Conservation (phyloP, 2,329 filamentous ascomycete genomes). For the Claviceps sorghi region DNA sequence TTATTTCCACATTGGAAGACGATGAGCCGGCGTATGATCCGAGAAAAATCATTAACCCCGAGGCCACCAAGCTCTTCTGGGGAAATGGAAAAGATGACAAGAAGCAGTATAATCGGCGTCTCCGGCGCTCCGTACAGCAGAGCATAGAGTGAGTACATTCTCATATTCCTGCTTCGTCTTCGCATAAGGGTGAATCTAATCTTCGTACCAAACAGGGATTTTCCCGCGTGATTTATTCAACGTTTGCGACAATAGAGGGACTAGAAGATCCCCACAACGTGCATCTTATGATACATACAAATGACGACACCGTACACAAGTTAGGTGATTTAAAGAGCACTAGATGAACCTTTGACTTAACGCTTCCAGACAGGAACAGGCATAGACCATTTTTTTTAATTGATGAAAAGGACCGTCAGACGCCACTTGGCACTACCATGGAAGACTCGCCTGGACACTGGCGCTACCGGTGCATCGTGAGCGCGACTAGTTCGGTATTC, state of each 20-base stretch:
- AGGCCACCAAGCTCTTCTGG: constrained; percentile 80
- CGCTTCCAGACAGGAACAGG: neutral
- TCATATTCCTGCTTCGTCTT: neutral
- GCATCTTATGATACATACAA: neutral
- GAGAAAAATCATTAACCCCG: constrained; percentile 69
- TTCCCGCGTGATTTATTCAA: constrained; percentile 16
- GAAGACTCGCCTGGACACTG: neutral
- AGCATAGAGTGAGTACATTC: constrained; percentile 42
- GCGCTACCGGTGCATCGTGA: neutral
- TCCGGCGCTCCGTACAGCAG: constrained; percentile 63
- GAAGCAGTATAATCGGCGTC: constrained; percentile 68
- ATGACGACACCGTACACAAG: neutral
- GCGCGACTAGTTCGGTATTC: neutral
- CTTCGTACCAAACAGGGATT: constrained; percentile 14
- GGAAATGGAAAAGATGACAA: constrained; percentile 56
- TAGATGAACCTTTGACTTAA: neutral
- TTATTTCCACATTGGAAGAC: constrained; percentile 73
- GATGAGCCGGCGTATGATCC: constrained; percentile 82
- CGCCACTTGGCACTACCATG: neutral
- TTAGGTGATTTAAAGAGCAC: neutral
- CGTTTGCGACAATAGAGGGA: neutral
- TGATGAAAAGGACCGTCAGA: neutral
- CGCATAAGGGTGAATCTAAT: neutral
- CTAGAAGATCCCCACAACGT: neutral
- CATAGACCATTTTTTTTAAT: neutral